phyloP scores from a whole-genome alignment of 306 rosid genomes.

The Cicer arietinum region DNA sequence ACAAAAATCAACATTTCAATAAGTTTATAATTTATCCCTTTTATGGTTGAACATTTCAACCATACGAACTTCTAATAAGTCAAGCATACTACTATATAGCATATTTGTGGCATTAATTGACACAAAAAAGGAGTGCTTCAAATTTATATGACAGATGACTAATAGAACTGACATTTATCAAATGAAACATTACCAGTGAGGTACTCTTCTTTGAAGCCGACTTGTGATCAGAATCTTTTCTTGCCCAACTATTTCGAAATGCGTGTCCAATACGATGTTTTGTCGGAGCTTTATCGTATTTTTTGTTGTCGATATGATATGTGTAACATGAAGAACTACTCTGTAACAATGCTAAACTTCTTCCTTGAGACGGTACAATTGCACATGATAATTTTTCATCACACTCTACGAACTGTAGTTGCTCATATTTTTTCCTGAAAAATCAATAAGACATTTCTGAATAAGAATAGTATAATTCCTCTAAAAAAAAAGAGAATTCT shows the following conservation, averaged over 20 bases:
- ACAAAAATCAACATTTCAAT: slow-evolving; percentile 6
- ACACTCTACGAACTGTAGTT: slow-evolving; percentile 52
- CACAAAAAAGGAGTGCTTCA: slow-evolving; percentile 7
- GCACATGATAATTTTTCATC: slow-evolving; percentile 51
- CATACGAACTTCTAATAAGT: neutral
- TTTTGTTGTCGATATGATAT: slow-evolving; percentile 58
- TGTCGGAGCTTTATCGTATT: slow-evolving; percentile 52
- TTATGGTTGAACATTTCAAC: neutral
- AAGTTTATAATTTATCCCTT: neutral
- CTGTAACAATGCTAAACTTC: slow-evolving; percentile 42
- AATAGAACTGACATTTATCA: slow-evolving; percentile 17
- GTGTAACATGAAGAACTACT: slow-evolving; percentile 43
- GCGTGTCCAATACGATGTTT: slow-evolving; percentile 72
- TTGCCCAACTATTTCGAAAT: slow-evolving; percentile 75
- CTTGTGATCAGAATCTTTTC: slow-evolving; percentile 76
- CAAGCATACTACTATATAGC: slow-evolving; percentile 2
- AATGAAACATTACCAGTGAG: slow-evolving; percentile 63
- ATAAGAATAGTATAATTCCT: slow-evolving; percentile 33
- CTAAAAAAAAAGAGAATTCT: neutral
- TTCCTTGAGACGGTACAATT: slow-evolving; percentile 53
- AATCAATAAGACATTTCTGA: slow-evolving; percentile 39
- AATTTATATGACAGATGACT: neutral
- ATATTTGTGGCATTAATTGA: slow-evolving; percentile 2
- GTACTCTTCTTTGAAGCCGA: slow-evolving; percentile 56
- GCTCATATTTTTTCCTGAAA: slow-evolving; percentile 85